Conservation (phyloP, 2,329 filamentous ascomycete species). For the Colletotrichum spinosum region DNA sequence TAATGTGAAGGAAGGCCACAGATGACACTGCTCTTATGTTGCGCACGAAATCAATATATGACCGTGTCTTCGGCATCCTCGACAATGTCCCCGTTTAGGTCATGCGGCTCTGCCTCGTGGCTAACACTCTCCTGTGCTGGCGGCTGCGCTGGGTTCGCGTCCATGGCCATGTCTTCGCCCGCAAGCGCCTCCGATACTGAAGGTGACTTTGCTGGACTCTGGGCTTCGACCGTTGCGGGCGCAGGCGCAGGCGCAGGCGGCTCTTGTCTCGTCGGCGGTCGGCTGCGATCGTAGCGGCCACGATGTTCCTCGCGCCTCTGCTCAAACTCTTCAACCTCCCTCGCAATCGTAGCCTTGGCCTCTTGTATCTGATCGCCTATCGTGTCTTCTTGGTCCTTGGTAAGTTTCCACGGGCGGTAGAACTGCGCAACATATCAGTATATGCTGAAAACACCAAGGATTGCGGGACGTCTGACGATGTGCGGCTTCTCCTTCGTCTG, state of each 20-base stretch:
- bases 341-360: constrained; percentile 71
- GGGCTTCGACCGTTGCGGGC: constrained; percentile 26
- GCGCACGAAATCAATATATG: constrained; percentile 73
- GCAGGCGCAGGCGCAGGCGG: constrained; percentile 53
- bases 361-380: constrained; percentile 79
- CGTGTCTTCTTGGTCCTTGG: constrained; percentile 73
- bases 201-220: constrained; percentile 44
- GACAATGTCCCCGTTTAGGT: constrained; percentile 81
- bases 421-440: constrained; percentile 66
- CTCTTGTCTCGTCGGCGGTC: constrained; percentile 30
- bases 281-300: constrained; percentile 42
- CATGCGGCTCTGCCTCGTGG: constrained; percentile 64
- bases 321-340: constrained; percentile 74
- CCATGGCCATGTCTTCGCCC: constrained; percentile 47
- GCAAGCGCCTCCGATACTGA: constrained; percentile 50
- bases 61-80: constrained; percentile 91
- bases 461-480: constrained; percentile 69
- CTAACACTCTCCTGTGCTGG: constrained; percentile 43
- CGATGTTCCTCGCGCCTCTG: constrained; percentile 54
- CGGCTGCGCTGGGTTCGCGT: constrained; percentile 49
- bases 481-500: constrained; percentile 77
- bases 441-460: not conserved
- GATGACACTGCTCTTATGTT: too few species aligned
- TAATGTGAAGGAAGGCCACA: too few species aligned
- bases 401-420: constrained; percentile 86